Percentiles rank a stretch among this genome's conserved stretches.
Conservation (phyloP, 495 filamentous ascomycete species). For the Lentithecium fluviatile region DNA sequence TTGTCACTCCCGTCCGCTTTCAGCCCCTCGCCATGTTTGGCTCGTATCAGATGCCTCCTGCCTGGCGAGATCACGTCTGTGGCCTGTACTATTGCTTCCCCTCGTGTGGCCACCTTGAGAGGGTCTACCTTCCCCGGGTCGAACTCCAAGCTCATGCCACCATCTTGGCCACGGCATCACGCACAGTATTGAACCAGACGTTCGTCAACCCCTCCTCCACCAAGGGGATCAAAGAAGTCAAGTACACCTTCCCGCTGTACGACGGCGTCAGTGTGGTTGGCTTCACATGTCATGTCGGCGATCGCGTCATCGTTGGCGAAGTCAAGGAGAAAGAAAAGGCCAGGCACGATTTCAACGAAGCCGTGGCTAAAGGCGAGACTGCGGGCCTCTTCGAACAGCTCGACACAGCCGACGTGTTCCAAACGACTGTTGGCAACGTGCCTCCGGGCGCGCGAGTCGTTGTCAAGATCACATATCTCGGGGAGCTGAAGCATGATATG, state of each 20-base stretch:
- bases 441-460: conserved; percentile 52
- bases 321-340: conserved; percentile 64
- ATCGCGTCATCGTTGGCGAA: conserved; percentile 53
- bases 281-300: conserved; percentile 58
- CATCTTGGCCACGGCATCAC: conserved; percentile 56
- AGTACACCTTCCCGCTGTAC: conserved; percentile 67
- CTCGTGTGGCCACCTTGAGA: background rate
- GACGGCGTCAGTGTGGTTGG: conserved; percentile 64
- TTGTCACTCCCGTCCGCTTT: background rate
- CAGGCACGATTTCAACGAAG: conserved; percentile 53
- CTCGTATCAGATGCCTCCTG: background rate
- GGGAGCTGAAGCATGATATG: conserved; percentile 66
- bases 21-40: background rate
- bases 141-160: conserved; percentile 52
- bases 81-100: conserved; percentile 31
- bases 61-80: conserved; percentile 17
- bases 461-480: conserved; percentile 62
- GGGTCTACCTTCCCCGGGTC: conserved; percentile 55
- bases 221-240: conserved; percentile 51
- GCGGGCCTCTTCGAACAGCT: conserved; percentile 64
- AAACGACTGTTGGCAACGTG: conserved; percentile 63
- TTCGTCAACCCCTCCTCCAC: conserved; percentile 54
- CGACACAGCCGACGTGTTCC: conserved; percentile 62
- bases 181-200: conserved; percentile 60
- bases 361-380: conserved; percentile 55